Percentiles rank a stretch among this genome's conserved stretches.
Evolutionary conservation across 192 early-diverging fungal species (phyloP).

Genomic region (Rhizoclosmatium sp.): DNA sequence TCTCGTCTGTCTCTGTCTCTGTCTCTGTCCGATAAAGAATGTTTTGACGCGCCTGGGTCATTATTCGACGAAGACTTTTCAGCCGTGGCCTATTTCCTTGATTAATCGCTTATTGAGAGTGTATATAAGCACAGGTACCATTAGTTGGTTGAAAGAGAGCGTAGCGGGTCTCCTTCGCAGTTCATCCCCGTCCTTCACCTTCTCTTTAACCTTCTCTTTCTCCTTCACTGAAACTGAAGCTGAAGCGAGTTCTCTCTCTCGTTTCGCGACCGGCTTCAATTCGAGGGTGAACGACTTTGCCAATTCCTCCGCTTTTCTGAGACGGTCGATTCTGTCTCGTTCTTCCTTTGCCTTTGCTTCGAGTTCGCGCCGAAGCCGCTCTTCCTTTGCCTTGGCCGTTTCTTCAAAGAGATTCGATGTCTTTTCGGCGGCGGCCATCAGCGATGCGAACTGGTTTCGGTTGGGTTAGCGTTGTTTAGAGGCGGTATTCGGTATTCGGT

Average conservation of each 20-base stretch:
- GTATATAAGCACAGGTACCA: not conserved
- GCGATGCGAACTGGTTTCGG: not conserved
- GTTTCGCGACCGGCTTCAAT: not conserved
- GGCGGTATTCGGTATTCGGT: too few relatives aligned
- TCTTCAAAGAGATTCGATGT: not conserved
- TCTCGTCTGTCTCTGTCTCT: too few relatives aligned
- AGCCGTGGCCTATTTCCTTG: too few relatives aligned
- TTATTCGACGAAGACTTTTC: too few relatives aligned
- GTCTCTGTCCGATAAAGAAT: too few relatives aligned
- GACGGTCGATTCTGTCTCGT: not conserved
- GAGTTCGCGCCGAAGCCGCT: not conserved
- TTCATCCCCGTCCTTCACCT: not conserved
- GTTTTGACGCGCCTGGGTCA: too few relatives aligned
- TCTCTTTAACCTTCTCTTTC: not conserved
- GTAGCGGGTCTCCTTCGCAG: not conserved
- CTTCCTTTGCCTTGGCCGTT: not conserved
- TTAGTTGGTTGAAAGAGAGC: constrained; percentile 6
- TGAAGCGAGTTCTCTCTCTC: not conserved
- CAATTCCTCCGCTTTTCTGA: not conserved
- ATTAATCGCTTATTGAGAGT: too few relatives aligned
- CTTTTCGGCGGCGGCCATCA: not conserved
- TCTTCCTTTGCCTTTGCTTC: not conserved
- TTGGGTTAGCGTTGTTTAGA: not conserved
- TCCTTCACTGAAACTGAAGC: not conserved
- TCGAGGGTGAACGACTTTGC: not conserved